These are phyloP conservation scores for Begonia masoniana DNA, from an alignment of 306 rosid species.

Conservation along the genomic window DNA sequence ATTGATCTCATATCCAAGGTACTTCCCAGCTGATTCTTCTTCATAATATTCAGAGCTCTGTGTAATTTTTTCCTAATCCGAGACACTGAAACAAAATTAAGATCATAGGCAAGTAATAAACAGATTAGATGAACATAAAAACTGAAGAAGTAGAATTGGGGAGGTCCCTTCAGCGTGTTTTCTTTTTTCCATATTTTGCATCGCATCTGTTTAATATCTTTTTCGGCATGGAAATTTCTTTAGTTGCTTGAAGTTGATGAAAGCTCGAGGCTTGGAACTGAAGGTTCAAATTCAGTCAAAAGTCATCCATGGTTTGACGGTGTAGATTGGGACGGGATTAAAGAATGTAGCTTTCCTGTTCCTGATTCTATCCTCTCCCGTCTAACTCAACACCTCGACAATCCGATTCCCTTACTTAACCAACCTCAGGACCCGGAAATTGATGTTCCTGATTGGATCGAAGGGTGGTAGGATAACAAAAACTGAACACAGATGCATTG, in stretches of 20 bases:
- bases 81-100: no score
- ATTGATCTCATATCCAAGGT: slow-evolving; percentile 88
- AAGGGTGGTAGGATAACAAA: slow-evolving; percentile 55
- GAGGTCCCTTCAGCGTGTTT: background rate
- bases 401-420: slow-evolving; percentile 26
- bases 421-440: slow-evolving; percentile 34
- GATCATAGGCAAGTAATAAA: no score
- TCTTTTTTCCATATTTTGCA: background rate
- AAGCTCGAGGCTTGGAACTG: slow-evolving; percentile 68
- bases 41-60: no score
- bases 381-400: slow-evolving; percentile 47
- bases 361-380: slow-evolving; percentile 66
- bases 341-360: slow-evolving; percentile 31
- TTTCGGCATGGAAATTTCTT: background rate
- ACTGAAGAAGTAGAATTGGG: no score
- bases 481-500: no score
- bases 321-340: slow-evolving; percentile 66
- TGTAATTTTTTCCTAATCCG: background rate
- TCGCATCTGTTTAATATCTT: no score
- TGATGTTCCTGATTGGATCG: slow-evolving; percentile 72
- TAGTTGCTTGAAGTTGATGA: slow-evolving; percentile 92
- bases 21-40: slow-evolving; percentile 2
- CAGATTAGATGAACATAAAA: no score
- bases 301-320: slow-evolving; percentile 86
- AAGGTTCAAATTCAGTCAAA: slow-evolving; percentile 48